Percentiles rank a stretch among this genome's conserved stretches.
Evolutionary conservation across 371 early-diverging fungal species (phyloP).

Genomic region (Mortierella sp.): DNA sequence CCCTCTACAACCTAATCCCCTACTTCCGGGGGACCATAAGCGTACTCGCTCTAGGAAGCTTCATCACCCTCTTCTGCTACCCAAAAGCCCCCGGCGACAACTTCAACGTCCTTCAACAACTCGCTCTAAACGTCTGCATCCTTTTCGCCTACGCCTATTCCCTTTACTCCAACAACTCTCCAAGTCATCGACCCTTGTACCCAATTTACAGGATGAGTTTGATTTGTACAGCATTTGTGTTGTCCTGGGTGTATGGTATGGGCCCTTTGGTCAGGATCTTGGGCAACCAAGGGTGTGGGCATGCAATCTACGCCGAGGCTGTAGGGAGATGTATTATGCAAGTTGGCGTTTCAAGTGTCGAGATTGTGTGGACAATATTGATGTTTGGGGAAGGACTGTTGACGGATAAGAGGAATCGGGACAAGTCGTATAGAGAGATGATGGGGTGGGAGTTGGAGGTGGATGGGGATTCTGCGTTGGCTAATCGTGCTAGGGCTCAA

Average conservation of each 20-base stretch:
- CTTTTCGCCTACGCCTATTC: slow-evolving; percentile 26
- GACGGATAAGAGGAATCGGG: slow-evolving; percentile 8
- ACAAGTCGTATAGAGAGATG: slow-evolving; percentile 7
- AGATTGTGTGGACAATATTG: slow-evolving; percentile 18
- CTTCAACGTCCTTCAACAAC: slow-evolving; percentile 11
- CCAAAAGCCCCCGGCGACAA: neutral
- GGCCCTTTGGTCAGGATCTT: slow-evolving; percentile 16
- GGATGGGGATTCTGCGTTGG: slow-evolving; percentile 9
- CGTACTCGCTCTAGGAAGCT: slow-evolving; percentile 20
- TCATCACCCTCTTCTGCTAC: slow-evolving; percentile 20
- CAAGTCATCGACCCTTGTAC: neutral
- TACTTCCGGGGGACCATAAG: slow-evolving; percentile 4
- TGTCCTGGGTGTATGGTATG: slow-evolving; percentile 21
- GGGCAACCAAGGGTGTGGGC: slow-evolving; percentile 2
- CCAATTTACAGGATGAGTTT: slow-evolving; percentile 11
- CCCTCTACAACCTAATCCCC: slow-evolving; percentile 10
- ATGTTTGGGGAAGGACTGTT: slow-evolving; percentile 11
- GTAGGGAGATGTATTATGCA: slow-evolving; percentile 19
- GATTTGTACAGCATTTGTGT: slow-evolving; percentile 11
- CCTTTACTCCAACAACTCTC: slow-evolving; percentile 8
- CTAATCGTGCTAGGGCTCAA: neutral
- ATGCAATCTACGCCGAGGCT: neutral
- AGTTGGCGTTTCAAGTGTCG: slow-evolving; percentile 9
- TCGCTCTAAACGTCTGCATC: slow-evolving; percentile 23
- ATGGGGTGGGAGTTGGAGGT: slow-evolving; percentile 6